Evolutionary conservation across 768 basidiomycete genomes (phyloP), one percentile per base, ranked within the genome.

Genomic region (Rhodocollybia butyracea): DNA sequence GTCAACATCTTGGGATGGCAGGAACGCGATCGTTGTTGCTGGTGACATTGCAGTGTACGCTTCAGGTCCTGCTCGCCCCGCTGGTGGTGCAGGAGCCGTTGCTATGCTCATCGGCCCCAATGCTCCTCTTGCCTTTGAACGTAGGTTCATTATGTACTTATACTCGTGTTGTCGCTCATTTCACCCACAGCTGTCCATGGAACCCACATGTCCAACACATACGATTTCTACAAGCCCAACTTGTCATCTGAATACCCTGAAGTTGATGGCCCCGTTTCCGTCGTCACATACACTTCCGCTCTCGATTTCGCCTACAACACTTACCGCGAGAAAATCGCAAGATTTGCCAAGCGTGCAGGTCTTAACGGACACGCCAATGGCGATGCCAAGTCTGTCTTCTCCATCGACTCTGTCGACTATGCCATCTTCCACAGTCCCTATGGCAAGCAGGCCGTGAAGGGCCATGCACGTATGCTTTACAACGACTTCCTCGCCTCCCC

Each of bases 191-290:
- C 96, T 63, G 81, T 94, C 61, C 97, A 98, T 72, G 96, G 95
- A 24, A 93, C 86, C 48, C 91, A 94, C 78, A 98, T 98, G 90
- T 88, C 89, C 59, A 96, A 99, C 77, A 92, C 88, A 0, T 98
- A 96, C 73, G 97, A 99, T 74, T 98, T 98, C 73, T 99, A 97
- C 87, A 99, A 99, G 78, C 97, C 97, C 46, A 87, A 92, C 63
- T 85, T 98, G 21, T 86, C 88, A 54, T 95, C 93, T 21, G 93
- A 95, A 70, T 96, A 94, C 71, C 97, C 97, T 57, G 90, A 91
- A 64, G 96, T 99, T 46, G 96, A 99, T 67, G 97, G 97, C 2
- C 97, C 96, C 5, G 88, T 96, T 42, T 96, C 97, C 7, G 90
- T 97, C 57, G 90, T 91, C 51, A 93, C 92, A 40, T 99, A 99